phyloP scores from a whole-genome alignment of 768 basidiomycete species.

The Naganishia vishniacii region DNA sequence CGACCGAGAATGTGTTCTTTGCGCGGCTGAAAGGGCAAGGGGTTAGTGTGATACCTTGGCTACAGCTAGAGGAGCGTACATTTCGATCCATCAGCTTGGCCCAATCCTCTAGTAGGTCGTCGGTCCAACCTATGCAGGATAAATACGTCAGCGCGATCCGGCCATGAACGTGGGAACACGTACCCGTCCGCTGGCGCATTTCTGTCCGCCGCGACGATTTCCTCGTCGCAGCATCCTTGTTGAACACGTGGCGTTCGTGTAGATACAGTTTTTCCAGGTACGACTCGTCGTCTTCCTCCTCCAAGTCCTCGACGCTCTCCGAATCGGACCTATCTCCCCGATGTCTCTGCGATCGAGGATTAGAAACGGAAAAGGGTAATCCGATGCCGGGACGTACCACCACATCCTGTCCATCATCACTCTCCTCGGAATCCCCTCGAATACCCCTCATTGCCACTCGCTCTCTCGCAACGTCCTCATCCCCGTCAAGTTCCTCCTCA shows the following conservation, averaged over 20 bases:
- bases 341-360: background rate
- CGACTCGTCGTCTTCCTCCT: slow-evolving; percentile 18
- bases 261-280: slow-evolving; percentile 18
- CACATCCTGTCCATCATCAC: slow-evolving; percentile 23
- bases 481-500: slow-evolving; percentile 55
- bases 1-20: slow-evolving; percentile 70
- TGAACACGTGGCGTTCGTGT: slow-evolving; percentile 48
- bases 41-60: background rate
- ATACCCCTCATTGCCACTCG: slow-evolving; percentile 23
- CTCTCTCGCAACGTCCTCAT: slow-evolving; percentile 25
- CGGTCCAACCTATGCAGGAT: slow-evolving; percentile 58
- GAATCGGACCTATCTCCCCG: background rate
- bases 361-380: background rate
- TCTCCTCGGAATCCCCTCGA: slow-evolving; percentile 19
- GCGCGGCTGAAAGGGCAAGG: slow-evolving; percentile 54
- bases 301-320: slow-evolving; percentile 5
- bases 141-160: background rate
- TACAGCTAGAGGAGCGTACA: slow-evolving; percentile 54
- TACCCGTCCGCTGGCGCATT: slow-evolving; percentile 65
- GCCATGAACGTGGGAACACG: slow-evolving; percentile 21
- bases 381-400: background rate
- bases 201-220: slow-evolving; percentile 63
- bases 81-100: slow-evolving; percentile 80
- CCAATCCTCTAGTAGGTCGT: slow-evolving; percentile 92
- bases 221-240: slow-evolving; percentile 67